Base-by-base conservation (phyloP, 331 rosid genomes). In the Pyracantha coccinea region DNA sequence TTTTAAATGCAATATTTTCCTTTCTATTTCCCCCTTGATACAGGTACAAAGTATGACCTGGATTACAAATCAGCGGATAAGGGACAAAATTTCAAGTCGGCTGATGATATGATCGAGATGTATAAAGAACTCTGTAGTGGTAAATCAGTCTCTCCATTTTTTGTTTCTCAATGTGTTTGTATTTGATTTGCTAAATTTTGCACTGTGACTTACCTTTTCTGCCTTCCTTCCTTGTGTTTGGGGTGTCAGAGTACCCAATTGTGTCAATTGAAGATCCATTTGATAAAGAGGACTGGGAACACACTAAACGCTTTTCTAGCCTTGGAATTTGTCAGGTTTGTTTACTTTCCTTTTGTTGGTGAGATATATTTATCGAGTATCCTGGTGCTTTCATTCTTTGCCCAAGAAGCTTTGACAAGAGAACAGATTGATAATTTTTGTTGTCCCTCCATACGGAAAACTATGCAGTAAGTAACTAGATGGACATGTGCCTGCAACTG, bases 261-360 rank as follows among this genome's bases (percentile, higher is more conserved):
- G 89, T 90, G 65, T 94, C 96, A 77, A 89, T 94, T 78, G 93
- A 92, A 83, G 99, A 94, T 84, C 99, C 99, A 66, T 92, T 94
- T 82, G 99, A 94, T 87, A 86, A 80, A 88, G 95, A 92, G 84
- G 98, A 90, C 75, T 92, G 96, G 98, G 96, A 92, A 80, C 94
- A 80, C 78, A 62, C 87, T 75, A 92, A 90, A 82, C 10, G 71
- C 45, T 82, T 92, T 77, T 84, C 86, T 28, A 70, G 88, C 57
- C 96, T 89, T 72, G 91, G 85, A 70, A 54, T 90, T 76, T 90
- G 96, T 87, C 97, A 90, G 93, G 97, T 90, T 70, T 75, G 77
- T 83, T 80, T 78, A 74, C 53, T 24, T 72, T 44, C 73, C 20
- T 52, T 17, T 38, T 71, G 29, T 72, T 59, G 33, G 71, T 54